Evolutionary conservation across 129 eudicot genomes (phyloP).

Genomic region (Flaveria trinervia): DNA sequence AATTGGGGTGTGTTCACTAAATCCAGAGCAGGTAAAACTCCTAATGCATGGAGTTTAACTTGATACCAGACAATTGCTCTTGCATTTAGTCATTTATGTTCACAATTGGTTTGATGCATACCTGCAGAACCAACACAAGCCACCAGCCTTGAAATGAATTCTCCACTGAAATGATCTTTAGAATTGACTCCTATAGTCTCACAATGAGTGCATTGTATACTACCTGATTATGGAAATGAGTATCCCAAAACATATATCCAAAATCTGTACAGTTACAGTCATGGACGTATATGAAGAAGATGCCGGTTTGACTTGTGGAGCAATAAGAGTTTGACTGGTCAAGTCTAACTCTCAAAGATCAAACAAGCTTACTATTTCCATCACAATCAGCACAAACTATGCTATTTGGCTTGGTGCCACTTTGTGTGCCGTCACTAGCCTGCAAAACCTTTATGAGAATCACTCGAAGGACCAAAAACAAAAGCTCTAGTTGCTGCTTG

Average conservation of each 20-base stretch:
- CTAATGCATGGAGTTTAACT: background rate
- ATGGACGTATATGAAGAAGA: background rate
- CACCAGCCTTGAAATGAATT: slow-evolving; percentile 63
- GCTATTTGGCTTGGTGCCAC: slow-evolving; percentile 43
- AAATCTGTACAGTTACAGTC: too few relatives aligned
- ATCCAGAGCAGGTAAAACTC: slow-evolving; percentile 6
- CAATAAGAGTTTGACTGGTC: background rate
- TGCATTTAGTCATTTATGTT: slow-evolving; percentile 3
- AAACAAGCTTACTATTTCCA: slow-evolving; percentile 57
- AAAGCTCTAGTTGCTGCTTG: background rate
- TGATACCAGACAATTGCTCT: background rate
- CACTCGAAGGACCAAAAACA: background rate
- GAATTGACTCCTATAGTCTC: slow-evolving; percentile 69
- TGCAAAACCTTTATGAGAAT: slow-evolving; percentile 31
- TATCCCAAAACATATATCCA: too few relatives aligned
- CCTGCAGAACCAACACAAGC: slow-evolving; percentile 84
- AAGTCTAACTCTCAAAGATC: background rate
- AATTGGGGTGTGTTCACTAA: background rate
- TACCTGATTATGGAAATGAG: too few relatives aligned
- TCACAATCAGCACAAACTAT: slow-evolving; percentile 57
- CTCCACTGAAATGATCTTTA: slow-evolving; percentile 69
- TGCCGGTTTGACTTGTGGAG: background rate
- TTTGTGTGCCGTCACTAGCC: slow-evolving; percentile 42
- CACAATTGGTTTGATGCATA: slow-evolving; percentile 20
- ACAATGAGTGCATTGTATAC: slow-evolving; percentile 33